Conservation (phyloP, 2,329 filamentous ascomycete species). For the Neoarthrinium moseri region DNA sequence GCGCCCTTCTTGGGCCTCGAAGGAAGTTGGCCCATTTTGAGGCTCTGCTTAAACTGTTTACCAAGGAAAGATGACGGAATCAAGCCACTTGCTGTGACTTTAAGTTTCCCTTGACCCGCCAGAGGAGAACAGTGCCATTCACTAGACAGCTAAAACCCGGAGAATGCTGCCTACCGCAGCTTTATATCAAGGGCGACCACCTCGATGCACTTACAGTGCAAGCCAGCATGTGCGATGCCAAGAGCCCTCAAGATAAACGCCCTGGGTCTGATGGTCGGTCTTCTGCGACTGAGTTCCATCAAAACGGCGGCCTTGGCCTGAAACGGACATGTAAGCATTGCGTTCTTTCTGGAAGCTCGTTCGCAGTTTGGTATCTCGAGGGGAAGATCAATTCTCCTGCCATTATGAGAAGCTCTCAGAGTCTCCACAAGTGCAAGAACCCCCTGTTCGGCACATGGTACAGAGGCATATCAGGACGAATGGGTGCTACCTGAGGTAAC, state of each 20-base stretch:
- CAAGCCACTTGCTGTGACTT: not conserved
- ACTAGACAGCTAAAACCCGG: constrained; percentile 2
- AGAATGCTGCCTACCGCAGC: not conserved
- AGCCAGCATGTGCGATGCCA: constrained; percentile 3
- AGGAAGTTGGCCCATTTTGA: constrained; percentile 29
- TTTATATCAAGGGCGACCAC: not conserved
- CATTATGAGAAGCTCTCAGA: constrained; percentile 8
- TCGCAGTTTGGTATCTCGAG: not conserved
- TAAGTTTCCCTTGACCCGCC: constrained; percentile 1
- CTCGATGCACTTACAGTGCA: not conserved
- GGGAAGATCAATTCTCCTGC: constrained; percentile 2
- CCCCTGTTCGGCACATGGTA: not conserved
- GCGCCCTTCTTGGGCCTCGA: constrained; percentile 28
- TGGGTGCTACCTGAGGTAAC: not conserved
- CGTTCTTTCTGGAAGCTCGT: constrained; percentile 4
- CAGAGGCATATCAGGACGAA: not conserved
- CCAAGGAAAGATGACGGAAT: not conserved
- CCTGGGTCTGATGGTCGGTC: not conserved
- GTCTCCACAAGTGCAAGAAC: not conserved
- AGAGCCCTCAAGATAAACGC: constrained; percentile 6
- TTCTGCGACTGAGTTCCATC: not conserved
- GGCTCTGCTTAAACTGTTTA: not conserved
- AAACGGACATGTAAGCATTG: not conserved
- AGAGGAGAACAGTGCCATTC: constrained; percentile 7
- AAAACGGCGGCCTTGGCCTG: not conserved